phyloP scores from a whole-genome alignment of 345 rosid species.

The Arabidopsis arenosa region DNA sequence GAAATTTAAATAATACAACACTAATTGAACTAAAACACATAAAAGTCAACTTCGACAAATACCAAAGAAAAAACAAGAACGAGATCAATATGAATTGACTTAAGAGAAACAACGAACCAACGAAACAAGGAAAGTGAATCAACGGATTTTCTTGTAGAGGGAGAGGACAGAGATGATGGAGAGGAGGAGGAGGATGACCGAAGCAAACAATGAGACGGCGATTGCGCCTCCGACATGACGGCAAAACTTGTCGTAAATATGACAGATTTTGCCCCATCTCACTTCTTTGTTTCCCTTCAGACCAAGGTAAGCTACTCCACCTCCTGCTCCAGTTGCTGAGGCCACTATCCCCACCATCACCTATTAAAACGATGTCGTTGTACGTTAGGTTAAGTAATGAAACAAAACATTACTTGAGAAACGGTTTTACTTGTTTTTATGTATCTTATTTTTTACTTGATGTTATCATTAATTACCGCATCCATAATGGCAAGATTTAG shows the following conservation, averaged over 20 bases:
- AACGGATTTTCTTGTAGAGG: conserved; percentile 52
- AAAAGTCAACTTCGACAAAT: conserved; percentile 25
- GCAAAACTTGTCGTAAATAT: conserved; percentile 63
- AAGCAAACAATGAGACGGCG: conserved; percentile 59
- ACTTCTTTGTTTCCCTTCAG: conserved; percentile 65
- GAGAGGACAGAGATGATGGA: conserved; percentile 56
- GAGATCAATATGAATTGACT: not conserved
- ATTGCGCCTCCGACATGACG: conserved; percentile 54
- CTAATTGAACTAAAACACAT: not conserved
- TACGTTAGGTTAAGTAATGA: not conserved
- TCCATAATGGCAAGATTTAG: conserved; percentile 61
- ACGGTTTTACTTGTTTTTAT: no score
- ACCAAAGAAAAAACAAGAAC: conserved; percentile 30
- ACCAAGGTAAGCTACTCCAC: conserved; percentile 73
- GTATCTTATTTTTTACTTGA: no score
- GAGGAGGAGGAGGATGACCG: conserved; percentile 64
- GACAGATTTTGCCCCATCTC: conserved; percentile 60
- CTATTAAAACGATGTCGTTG: conserved; percentile 42
- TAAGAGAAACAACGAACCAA: not conserved
- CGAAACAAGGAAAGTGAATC: conserved; percentile 30
- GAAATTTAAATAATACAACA: not conserved
- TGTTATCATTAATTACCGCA: conserved; percentile 60
- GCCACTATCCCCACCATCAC: conserved; percentile 77
- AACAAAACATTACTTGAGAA: not conserved
- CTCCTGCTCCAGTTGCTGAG: conserved; percentile 81